A percentile compares a stretch with the other conserved stretches of the same genome.
Evolutionary conservation across 352 stramenopile species (phyloP).

Genomic region (Phytophthora hybrid): DNA sequence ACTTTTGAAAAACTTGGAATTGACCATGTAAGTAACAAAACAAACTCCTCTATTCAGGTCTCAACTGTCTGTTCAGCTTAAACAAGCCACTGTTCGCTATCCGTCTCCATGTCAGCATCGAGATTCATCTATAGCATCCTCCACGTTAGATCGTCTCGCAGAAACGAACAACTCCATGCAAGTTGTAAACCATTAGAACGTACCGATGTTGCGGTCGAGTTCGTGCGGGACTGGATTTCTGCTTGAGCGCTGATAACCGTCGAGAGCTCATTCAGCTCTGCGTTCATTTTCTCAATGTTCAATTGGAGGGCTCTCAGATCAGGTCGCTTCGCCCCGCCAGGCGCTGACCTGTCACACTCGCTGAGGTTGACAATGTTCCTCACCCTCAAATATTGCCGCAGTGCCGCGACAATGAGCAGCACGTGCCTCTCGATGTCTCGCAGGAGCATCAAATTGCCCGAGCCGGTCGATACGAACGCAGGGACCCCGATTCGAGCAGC

Average conservation of each 20-base stretch:
- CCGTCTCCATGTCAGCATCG: too few species aligned
- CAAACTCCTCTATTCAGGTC: too few species aligned
- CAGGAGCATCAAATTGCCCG: slow-evolving; percentile 26
- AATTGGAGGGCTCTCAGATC: slow-evolving; percentile 27
- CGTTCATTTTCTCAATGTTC: slow-evolving; percentile 37
- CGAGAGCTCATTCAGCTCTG: slow-evolving; percentile 24
- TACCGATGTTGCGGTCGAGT: slow-evolving; percentile 7
- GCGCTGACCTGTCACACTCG: neutral
- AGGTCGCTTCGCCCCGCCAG: neutral
- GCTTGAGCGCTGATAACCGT: slow-evolving; percentile 13
- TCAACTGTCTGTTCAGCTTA: too few species aligned
- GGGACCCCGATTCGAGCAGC: slow-evolving; percentile 24
- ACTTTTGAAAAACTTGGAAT: too few species aligned
- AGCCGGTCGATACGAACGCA: slow-evolving; percentile 26
- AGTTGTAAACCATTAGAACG: slow-evolving; percentile 21
- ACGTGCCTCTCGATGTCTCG: slow-evolving; percentile 32
- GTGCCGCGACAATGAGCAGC: slow-evolving; percentile 20
- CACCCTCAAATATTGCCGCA: slow-evolving; percentile 29
- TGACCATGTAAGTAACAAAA: too few species aligned
- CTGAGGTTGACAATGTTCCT: slow-evolving; percentile 3
- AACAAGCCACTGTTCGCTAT: too few species aligned
- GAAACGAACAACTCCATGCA: slow-evolving; percentile 5
- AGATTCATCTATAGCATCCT: neutral
- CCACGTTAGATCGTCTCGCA: neutral
- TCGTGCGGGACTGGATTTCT: neutral